Conservation (phyloP, 495 filamentous ascomycete species). For the Aspergillus egyptiacus region DNA sequence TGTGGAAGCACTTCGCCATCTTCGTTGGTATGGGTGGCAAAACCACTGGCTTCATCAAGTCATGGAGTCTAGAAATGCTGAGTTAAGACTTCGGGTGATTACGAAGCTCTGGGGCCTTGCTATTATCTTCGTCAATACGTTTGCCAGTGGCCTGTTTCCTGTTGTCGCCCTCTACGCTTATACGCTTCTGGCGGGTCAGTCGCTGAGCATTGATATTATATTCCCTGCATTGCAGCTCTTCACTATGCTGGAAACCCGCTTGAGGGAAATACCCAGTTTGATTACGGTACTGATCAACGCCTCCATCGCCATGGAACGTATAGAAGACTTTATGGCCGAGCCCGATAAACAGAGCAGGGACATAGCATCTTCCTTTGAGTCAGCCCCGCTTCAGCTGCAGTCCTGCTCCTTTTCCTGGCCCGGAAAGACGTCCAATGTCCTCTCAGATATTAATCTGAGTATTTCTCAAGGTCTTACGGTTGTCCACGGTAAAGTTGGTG, state of each 20-base stretch:
- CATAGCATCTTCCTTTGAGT: slow-evolving; percentile 25
- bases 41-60: slow-evolving; percentile 68
- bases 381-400: slow-evolving; percentile 43
- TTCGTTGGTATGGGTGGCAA: slow-evolving; percentile 87
- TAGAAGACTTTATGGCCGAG: slow-evolving; percentile 79
- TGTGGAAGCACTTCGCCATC: slow-evolving; percentile 75
- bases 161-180: slow-evolving; percentile 75
- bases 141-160: slow-evolving; percentile 65
- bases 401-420: slow-evolving; percentile 75
- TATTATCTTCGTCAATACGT: slow-evolving; percentile 56
- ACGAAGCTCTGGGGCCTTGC: slow-evolving; percentile 54
- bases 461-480: slow-evolving; percentile 63
- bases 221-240: slow-evolving; percentile 81
- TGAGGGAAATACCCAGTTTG: slow-evolving; percentile 64
- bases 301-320: slow-evolving; percentile 65
- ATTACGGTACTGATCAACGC: slow-evolving; percentile 70
- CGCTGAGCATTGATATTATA: slow-evolving; percentile 66
- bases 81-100: slow-evolving; percentile 60
- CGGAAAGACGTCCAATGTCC: slow-evolving; percentile 52
- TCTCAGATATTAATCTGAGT: slow-evolving; percentile 54
- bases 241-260: slow-evolving; percentile 58
- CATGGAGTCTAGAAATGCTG: slow-evolving; percentile 61
- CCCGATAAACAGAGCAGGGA: slow-evolving; percentile 59
- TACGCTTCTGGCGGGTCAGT: slow-evolving; percentile 57
- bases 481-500: slow-evolving; percentile 64